phyloP scores from a whole-genome alignment of 768 basidiomycete genomes.

The Suillus subaureus region DNA sequence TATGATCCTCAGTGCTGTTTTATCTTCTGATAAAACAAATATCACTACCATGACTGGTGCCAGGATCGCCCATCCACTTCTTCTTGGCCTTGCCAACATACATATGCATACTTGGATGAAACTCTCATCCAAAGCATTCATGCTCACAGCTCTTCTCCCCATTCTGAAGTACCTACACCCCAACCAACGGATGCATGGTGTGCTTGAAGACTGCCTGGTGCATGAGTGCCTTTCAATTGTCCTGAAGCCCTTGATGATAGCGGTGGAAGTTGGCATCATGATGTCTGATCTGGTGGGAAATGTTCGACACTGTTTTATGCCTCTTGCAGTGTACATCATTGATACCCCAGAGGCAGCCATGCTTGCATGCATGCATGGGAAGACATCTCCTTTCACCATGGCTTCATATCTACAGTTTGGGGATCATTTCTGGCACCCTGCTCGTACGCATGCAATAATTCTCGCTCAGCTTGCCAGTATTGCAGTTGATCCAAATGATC shows the following conservation, averaged over 20 bases:
- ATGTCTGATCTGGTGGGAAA: conserved; percentile 24
- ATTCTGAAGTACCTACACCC: conserved; percentile 27
- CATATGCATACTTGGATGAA: conserved; percentile 30
- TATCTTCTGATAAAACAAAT: too few relatives aligned
- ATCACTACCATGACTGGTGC: too few relatives aligned
- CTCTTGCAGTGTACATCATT: conserved; percentile 31
- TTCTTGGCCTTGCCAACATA: too few relatives aligned
- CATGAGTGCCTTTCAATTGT: conserved; percentile 22
- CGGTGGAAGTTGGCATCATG: conserved; percentile 19
- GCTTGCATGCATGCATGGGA: conserved; percentile 10
- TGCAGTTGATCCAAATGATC: too few relatives aligned
- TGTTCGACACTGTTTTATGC: conserved; percentile 15
- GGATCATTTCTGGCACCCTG: conserved; percentile 29
- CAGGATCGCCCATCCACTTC: conserved; percentile 6
- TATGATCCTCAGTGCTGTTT: too few relatives aligned
- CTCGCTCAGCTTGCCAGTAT: too few relatives aligned
- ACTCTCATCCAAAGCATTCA: conserved; percentile 27
- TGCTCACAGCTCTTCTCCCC: conserved; percentile 30
- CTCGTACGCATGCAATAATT: conserved; percentile 11
- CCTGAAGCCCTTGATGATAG: conserved; percentile 18
- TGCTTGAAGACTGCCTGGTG: conserved; percentile 15
- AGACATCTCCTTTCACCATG: conserved; percentile 29
- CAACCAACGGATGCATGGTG: conserved; percentile 20
- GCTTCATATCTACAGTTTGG: conserved; percentile 34
- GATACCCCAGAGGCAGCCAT: conserved; percentile 5